Evolutionary conservation across 2,329 filamentous ascomycete species (phyloP).

Genomic region (Fusarium oligoseptatum): DNA sequence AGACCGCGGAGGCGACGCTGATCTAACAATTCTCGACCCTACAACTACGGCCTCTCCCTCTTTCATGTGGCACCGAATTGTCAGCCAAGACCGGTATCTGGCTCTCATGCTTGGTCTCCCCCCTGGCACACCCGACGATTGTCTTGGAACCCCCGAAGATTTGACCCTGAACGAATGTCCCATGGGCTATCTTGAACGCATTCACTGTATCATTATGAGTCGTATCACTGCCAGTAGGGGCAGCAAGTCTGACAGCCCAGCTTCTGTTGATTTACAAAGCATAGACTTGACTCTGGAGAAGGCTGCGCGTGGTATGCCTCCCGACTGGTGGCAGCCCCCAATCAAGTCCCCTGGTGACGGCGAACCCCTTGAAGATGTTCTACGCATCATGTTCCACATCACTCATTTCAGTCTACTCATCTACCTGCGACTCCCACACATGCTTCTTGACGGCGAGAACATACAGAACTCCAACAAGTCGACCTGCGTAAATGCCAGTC

Average conservation of each 20-base stretch:
- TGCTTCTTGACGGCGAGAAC: neutral
- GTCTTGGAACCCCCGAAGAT: neutral
- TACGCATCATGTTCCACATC: neutral
- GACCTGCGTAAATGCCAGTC: neutral
- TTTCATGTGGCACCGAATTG: constrained; percentile 2
- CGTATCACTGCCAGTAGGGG: neutral
- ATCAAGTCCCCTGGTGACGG: neutral
- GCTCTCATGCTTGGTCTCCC: neutral
- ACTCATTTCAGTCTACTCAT: neutral
- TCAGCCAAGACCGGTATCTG: neutral
- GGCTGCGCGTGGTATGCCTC: neutral
- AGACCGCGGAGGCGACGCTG: neutral
- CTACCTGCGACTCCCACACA: neutral
- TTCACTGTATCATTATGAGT: constrained; percentile 1
- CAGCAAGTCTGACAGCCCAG: neutral
- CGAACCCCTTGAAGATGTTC: neutral
- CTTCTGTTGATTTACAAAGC: neutral
- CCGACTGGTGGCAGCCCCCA: neutral
- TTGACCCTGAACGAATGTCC: neutral
- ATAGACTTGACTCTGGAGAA: neutral
- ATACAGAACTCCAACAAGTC: neutral
- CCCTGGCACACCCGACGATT: neutral
- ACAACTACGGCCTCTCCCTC: neutral
- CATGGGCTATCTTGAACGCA: constrained; percentile 4
- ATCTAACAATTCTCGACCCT: neutral